A percentile compares a stretch with the other conserved stretches of the same genome.
Conservation (phyloP, 805 yeast genomes). For the Maudiozyma serrabonitensis region DNA sequence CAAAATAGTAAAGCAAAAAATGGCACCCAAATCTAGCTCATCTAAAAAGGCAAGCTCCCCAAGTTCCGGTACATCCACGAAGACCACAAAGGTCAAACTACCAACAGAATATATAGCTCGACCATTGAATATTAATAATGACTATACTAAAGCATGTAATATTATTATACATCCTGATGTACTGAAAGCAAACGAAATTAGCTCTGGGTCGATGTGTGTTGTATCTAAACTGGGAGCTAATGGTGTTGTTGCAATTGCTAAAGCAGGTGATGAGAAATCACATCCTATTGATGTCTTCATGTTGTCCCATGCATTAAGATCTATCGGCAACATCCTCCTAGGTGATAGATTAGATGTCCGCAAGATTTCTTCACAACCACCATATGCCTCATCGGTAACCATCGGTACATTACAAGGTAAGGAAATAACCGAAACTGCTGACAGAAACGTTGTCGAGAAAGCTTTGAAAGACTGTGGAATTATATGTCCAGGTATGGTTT, state of each 20-base stretch:
- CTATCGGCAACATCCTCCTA: constrained; percentile 33
- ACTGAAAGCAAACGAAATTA: constrained; percentile 38
- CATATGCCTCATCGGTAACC: constrained; percentile 30
- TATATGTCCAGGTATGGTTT: constrained; percentile 45
- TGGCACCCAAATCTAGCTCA: constrained; percentile 24
- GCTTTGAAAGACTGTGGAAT: constrained; percentile 47
- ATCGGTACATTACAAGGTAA: constrained; percentile 26
- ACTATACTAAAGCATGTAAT: constrained; percentile 29
- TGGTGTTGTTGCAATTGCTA: constrained; percentile 38
- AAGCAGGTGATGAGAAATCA: constrained; percentile 29
- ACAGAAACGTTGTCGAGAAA: constrained; percentile 32
- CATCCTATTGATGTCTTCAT: constrained; percentile 34
- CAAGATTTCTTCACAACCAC: constrained; percentile 42
- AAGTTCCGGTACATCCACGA: constrained; percentile 10
- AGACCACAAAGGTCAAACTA: constrained; percentile 26
- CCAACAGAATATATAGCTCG: constrained; percentile 34
- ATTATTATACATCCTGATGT: constrained; percentile 36
- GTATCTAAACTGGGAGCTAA: constrained; percentile 37
- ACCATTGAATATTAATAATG: constrained; percentile 23
- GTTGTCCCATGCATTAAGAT: constrained; percentile 39
- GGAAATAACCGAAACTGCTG: constrained; percentile 11
- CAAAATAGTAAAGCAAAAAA: constrained; percentile 1
- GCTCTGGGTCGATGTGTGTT: constrained; percentile 37
- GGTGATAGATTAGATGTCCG: constrained; percentile 45
- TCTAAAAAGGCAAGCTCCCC: constrained; percentile 22